Evolutionary conservation across 1,139 yeast genomes (phyloP), one percentile per base, ranked within the genome.

Genomic region (Zygosaccharomyces sapae): DNA sequence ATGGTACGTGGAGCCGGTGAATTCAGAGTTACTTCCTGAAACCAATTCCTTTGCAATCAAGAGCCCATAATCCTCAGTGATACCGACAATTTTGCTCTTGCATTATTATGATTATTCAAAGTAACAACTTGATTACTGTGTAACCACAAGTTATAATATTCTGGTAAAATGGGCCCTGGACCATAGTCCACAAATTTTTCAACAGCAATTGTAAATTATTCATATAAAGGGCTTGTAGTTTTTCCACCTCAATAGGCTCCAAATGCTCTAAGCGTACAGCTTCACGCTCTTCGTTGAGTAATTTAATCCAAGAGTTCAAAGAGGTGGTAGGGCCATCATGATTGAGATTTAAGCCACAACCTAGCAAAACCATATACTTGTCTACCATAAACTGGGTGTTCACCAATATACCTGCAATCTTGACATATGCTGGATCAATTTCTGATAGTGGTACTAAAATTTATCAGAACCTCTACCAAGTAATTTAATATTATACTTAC

Each of bases 311-410:
- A 12, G 79, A 62, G 59, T 90, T 89, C 45, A 92, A 69, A 0
- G 97, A 89, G 0, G 95, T 87, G 0, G 97, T 86, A 7, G 98
- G 98, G 0, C 94, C 90, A n/a, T 79, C 77, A 64, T 88, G 89
- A 44, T 79, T 79, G 1, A 90, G 82, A 59, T 92, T 94, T 47
- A 89, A 73, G 12, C 99, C 98, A 8, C 87, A 80, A 1, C 98
- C 97, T 67, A 87, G 78, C 9, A 83, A 78, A 27, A 85, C 73
- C 33, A 83, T 73, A 62, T 81, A 85, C 46, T 76, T 74, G 4
- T 77, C 73, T 49, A 77, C 70, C 33, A 84, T 63, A 43, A 78
- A 78, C 57, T 83, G 87, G 2, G 95, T 84, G 64, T 87, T 90
- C 34, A 90, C 88, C 38, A 94, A 66, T 4, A 92, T 77, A 0